Conservation (phyloP, 192 early-diverging fungal species). For the Podila verticillata region DNA sequence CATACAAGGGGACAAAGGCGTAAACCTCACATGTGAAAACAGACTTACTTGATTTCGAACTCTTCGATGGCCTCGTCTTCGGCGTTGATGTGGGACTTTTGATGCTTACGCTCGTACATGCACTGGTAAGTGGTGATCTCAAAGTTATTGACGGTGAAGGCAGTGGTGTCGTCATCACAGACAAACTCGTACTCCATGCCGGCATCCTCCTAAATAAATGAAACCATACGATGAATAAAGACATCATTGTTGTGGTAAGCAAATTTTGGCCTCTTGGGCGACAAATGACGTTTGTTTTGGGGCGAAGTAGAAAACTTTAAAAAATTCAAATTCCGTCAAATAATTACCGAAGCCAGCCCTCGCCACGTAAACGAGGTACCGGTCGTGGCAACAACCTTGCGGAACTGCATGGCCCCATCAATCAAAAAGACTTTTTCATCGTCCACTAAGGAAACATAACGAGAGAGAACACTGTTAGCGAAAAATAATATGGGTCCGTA, state of each 20-base stretch:
- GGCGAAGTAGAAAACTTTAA: background rate
- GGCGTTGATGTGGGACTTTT: conserved; percentile 57
- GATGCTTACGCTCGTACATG: conserved; percentile 68
- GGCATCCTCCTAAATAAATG: conserved; percentile 39
- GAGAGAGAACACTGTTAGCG: background rate
- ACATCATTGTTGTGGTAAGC: background rate
- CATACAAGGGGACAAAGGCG: background rate
- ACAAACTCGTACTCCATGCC: conserved; percentile 57
- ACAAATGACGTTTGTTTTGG: conserved; percentile 1
- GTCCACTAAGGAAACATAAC: conserved; percentile 45
- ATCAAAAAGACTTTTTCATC: conserved; percentile 80
- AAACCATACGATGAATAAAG: conserved; percentile 3
- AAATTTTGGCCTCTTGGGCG: conserved; percentile 1
- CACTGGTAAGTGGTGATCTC: conserved; percentile 70
- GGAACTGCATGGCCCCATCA: conserved; percentile 63
- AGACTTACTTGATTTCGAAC: conserved; percentile 55
- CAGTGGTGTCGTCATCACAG: conserved; percentile 52
- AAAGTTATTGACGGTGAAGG: conserved; percentile 57
- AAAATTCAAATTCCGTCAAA: background rate
- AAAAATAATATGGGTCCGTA: background rate
- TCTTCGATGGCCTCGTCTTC: conserved; percentile 61
- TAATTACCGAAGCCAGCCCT: conserved; percentile 57
- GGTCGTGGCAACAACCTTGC: conserved; percentile 40
- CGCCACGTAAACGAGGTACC: conserved; percentile 61
- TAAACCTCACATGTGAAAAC: background rate